These are phyloP conservation scores for Acacia pycnantha DNA, from an alignment of 331 rosid species.

Conservation along the genomic window DNA sequence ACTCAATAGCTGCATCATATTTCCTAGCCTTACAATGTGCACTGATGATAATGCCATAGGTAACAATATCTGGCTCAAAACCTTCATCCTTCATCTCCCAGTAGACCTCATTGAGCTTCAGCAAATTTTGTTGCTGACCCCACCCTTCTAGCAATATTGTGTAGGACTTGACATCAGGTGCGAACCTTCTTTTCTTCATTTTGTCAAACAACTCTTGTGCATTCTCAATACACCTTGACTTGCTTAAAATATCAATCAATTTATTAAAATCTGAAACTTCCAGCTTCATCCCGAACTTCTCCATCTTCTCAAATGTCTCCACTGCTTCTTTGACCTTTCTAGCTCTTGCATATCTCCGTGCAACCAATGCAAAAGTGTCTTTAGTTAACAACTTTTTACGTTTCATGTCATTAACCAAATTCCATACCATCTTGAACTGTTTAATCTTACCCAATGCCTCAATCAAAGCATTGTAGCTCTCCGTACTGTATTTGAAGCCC, in stretches of 20 bases:
- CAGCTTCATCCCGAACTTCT: slow-evolving; percentile 53
- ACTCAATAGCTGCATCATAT: slow-evolving; percentile 56
- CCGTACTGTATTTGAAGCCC: slow-evolving; percentile 56
- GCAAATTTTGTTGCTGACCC: slow-evolving; percentile 67
- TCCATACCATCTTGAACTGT: slow-evolving; percentile 79
- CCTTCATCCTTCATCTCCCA: slow-evolving; percentile 75
- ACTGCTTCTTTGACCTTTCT: slow-evolving; percentile 58
- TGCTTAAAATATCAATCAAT: slow-evolving; percentile 65
- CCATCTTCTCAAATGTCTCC: slow-evolving; percentile 76
- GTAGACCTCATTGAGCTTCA: slow-evolving; percentile 71
- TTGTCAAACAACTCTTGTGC: slow-evolving; percentile 84
- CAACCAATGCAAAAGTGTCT: slow-evolving; percentile 64
- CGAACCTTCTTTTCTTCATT: slow-evolving; percentile 56
- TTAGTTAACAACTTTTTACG: slow-evolving; percentile 43
- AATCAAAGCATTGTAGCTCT: slow-evolving; percentile 60
- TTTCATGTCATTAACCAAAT: slow-evolving; percentile 74
- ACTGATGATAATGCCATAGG: slow-evolving; percentile 69
- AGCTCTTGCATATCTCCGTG: slow-evolving; percentile 68
- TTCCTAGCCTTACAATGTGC: slow-evolving; percentile 68
- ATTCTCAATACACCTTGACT: slow-evolving; percentile 53
- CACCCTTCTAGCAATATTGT: slow-evolving; percentile 83
- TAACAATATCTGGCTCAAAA: slow-evolving; percentile 70
- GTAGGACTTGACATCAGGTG: slow-evolving; percentile 77
- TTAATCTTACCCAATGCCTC: slow-evolving; percentile 81
- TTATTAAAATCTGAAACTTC: slow-evolving; percentile 62